These are phyloP conservation scores for Diaporthe nobilis DNA, from an alignment of 2,329 filamentous ascomycete genomes.

Conservation along the genomic window DNA sequence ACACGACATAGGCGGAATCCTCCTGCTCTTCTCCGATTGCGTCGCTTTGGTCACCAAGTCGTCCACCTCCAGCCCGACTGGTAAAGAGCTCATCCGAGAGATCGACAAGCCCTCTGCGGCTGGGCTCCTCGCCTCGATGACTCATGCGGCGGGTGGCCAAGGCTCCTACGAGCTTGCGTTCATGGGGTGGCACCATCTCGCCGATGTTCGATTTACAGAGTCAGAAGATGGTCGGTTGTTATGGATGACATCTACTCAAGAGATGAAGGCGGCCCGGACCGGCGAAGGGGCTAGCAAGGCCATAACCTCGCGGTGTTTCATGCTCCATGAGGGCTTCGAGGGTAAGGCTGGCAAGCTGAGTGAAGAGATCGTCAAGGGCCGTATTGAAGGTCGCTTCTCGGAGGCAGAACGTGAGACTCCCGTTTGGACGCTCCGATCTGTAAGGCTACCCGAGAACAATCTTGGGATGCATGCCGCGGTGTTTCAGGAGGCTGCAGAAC, in stretches of 20 bases:
- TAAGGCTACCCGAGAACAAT: conserved; percentile 72
- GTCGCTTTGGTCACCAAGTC: conserved; percentile 83
- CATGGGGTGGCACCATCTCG: conserved; percentile 78
- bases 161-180: conserved; percentile 81
- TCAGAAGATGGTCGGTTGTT: conserved; percentile 74
- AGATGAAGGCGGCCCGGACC: conserved; percentile 69
- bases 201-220: conserved; percentile 81
- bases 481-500: conserved; percentile 77
- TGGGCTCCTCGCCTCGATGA: conserved; percentile 73
- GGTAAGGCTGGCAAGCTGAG: conserved; percentile 81
- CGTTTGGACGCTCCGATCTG: conserved; percentile 84
- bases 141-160: conserved; percentile 72
- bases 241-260: conserved; percentile 77
- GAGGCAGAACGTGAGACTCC: conserved; percentile 86
- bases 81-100: conserved; percentile 85
- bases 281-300: conserved; percentile 64
- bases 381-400: conserved; percentile 86
- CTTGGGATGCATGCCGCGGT: conserved; percentile 76
- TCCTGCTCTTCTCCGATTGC: conserved; percentile 88
- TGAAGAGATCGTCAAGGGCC: conserved; percentile 89
- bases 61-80: conserved; percentile 73
- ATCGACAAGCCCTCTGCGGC: conserved; percentile 84
- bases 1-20: conserved; percentile 73
- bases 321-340: conserved; percentile 82
- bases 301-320: conserved; percentile 76